phyloP scores from a whole-genome alignment of 2,329 filamentous ascomycete species.

The Sporothrix brunneoviolacea region DNA sequence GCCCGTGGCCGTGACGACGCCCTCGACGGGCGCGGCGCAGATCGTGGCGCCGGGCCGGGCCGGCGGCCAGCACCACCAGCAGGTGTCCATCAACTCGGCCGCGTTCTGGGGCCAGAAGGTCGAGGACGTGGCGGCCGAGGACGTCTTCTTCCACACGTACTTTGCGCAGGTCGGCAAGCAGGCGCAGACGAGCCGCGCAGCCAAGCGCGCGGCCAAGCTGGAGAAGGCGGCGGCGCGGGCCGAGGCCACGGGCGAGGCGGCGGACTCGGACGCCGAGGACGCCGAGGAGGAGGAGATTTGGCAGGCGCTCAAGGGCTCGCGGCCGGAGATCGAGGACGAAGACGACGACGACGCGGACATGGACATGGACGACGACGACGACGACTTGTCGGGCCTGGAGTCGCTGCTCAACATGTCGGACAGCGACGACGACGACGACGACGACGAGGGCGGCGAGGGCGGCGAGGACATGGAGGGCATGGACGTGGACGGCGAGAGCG shows the following conservation, averaged over 20 bases:
- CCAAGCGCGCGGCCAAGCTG: slow-evolving; percentile 37
- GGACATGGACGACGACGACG: slow-evolving; percentile 40
- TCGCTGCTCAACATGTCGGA: slow-evolving; percentile 19
- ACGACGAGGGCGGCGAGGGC: slow-evolving; percentile 30
- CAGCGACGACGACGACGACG: slow-evolving; percentile 24
- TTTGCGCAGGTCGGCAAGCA: slow-evolving; percentile 69
- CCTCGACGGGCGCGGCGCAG: slow-evolving; percentile 36
- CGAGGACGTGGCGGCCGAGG: slow-evolving; percentile 82
- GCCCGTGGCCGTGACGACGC: slow-evolving; percentile 56
- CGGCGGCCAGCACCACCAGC: slow-evolving; percentile 27
- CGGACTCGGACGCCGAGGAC: slow-evolving; percentile 52
- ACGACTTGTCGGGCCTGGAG: slow-evolving; percentile 32
- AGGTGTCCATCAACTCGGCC: slow-evolving; percentile 65
- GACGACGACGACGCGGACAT: slow-evolving; percentile 47
- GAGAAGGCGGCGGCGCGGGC: slow-evolving; percentile 65
- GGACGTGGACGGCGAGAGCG: slow-evolving; percentile 32
- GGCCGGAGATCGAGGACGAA: slow-evolving; percentile 36
- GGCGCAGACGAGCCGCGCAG: slow-evolving; percentile 47
- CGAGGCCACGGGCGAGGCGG: slow-evolving; percentile 44
- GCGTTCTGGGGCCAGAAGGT: slow-evolving; percentile 86
- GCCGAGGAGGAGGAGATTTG: slow-evolving; percentile 30
- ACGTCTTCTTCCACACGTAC: slow-evolving; percentile 98
- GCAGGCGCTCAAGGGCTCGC: slow-evolving; percentile 29
- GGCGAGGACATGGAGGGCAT: slow-evolving; percentile 27
- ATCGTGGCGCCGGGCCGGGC: slow-evolving; percentile 49